Base-by-base conservation (phyloP, 2,329 filamentous ascomycete genomes). In the Penicillium fuscoglaucum region DNA sequence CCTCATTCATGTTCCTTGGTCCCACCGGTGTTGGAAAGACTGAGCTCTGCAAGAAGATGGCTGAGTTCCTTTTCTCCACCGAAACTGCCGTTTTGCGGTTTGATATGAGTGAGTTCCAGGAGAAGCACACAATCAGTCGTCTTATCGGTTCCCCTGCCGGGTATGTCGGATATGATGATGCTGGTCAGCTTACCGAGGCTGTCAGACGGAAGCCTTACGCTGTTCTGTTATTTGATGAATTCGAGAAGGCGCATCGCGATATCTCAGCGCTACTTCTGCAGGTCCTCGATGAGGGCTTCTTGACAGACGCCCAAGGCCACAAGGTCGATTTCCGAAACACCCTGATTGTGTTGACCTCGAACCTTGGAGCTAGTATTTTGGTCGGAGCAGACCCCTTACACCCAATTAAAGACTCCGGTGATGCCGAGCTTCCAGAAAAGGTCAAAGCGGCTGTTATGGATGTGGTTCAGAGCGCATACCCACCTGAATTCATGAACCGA, bases 11-110 rank as follows among this genome's bases (percentile, higher is more conserved):
- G 88, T 97, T 98, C 84, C 84, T 98, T 4, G 95, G 95, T 0
- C 95, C 95, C 6, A 98, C 95, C 0, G 95, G 95, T 71, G 93
- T 97, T 19, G 95, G 95, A 57, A 99, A 98, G 80, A 99, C 95
- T 3, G 93, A 98, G 72, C 85, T 98, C 1, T 96, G 93, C 82
- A 98, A 98, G 82, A 93, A 96, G 73, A 88, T 99, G 67, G 95
- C 95, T 1, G 85, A 84, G 58, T 98, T 97, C 79, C 81, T 99
- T 39, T 99, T 98, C 78, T 95, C 90, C 0, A 96, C 91, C 1
- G 91, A 96, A 68, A 87, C 87, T 29, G 93, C 95, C 3, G 91
- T 99, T 28, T 86, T 97, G 35, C 85, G 95, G 35, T 98, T 98
- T 75, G 95, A 98, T 75, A 98, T 98, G 95, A 91, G 87, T 68